phyloP scores from a whole-genome alignment of 1,284 basidiomycete genomes.

The Caloboletus firmus region DNA sequence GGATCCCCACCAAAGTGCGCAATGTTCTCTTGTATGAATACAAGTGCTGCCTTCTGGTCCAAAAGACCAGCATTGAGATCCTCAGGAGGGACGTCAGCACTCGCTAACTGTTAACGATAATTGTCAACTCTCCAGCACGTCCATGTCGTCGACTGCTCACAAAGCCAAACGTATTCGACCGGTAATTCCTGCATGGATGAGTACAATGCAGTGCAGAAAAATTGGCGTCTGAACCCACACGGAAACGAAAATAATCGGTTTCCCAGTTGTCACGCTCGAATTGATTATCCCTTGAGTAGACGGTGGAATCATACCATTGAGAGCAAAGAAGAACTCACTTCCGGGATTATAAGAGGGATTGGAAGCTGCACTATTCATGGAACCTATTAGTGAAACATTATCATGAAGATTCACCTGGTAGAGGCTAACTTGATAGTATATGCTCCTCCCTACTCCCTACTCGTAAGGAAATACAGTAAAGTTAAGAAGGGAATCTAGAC shows the following conservation, averaged over 20 bases:
- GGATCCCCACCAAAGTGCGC: constrained; percentile 65
- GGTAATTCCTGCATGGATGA: constrained; percentile 16
- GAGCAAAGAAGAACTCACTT: constrained; percentile 1
- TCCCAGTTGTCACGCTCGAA: constrained; percentile 8
- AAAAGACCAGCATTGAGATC: constrained; percentile 56
- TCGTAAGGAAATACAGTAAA: neutral
- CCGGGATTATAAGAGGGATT: constrained; percentile 16
- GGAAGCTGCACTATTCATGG: constrained; percentile 15
- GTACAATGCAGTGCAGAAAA: neutral
- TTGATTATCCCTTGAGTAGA: constrained; percentile 14
- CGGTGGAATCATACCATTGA: neutral
- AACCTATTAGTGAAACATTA: neutral
- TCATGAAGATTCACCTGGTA: neutral
- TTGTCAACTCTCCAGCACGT: neutral
- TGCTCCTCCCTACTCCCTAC: constrained; percentile 15
- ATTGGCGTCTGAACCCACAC: constrained; percentile 5
- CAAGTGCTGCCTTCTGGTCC: constrained; percentile 57
- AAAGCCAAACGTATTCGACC: constrained; percentile 22
- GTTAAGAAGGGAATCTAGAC: neutral
- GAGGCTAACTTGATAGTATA: constrained; percentile 14
- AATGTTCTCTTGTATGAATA: constrained; percentile 63
- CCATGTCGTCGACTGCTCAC: constrained; percentile 1
- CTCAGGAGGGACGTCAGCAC: constrained; percentile 44
- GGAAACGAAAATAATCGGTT: constrained; percentile 24
- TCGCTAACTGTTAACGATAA: constrained; percentile 47